Percentiles rank a stretch among this genome's conserved stretches.
phyloP scores from a whole-genome alignment of 805 yeast genomes.

The Ogataea dorogensis region DNA sequence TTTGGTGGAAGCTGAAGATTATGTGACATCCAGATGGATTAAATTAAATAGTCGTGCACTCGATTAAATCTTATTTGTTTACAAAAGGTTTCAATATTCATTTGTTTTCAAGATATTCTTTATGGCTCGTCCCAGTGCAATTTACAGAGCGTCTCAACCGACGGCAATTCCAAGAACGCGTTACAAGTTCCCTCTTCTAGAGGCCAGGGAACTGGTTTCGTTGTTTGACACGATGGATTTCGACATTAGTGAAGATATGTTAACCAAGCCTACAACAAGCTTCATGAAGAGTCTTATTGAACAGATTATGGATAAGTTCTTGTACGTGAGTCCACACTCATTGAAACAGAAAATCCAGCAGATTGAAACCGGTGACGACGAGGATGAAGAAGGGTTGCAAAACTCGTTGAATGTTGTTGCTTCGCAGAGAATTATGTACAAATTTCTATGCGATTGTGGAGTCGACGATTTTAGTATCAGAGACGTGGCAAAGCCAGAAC shows the following conservation, averaged over 20 bases:
- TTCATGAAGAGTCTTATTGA: slow-evolving; percentile 35
- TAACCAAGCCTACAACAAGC: slow-evolving; percentile 31
- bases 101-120: slow-evolving; percentile 6
- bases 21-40: slow-evolving; percentile 4
- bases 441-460: slow-evolving; percentile 70
- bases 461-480: slow-evolving; percentile 70
- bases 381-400: slow-evolving; percentile 21
- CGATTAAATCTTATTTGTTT: slow-evolving; percentile 1
- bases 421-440: slow-evolving; percentile 56
- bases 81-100: slow-evolving; percentile 3
- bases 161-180: slow-evolving; percentile 24
- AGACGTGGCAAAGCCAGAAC: slow-evolving; percentile 80
- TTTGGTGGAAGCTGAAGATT: slow-evolving; percentile 8
- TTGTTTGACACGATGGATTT: slow-evolving; percentile 31
- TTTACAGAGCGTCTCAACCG: slow-evolving; percentile 31
- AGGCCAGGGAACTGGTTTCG: slow-evolving; percentile 27
- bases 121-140: slow-evolving; percentile 39
- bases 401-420: slow-evolving; percentile 51
- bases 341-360: slow-evolving; percentile 28
- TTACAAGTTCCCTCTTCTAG: slow-evolving; percentile 36
- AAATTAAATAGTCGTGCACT: slow-evolving; percentile 4
- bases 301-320: slow-evolving; percentile 35
- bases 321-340: slow-evolving; percentile 33
- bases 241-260: slow-evolving; percentile 29
- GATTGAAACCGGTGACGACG: slow-evolving; percentile 21